Evolutionary conservation across 768 basidiomycete species (phyloP).

Genomic region (Pisolithus microcarpus): DNA sequence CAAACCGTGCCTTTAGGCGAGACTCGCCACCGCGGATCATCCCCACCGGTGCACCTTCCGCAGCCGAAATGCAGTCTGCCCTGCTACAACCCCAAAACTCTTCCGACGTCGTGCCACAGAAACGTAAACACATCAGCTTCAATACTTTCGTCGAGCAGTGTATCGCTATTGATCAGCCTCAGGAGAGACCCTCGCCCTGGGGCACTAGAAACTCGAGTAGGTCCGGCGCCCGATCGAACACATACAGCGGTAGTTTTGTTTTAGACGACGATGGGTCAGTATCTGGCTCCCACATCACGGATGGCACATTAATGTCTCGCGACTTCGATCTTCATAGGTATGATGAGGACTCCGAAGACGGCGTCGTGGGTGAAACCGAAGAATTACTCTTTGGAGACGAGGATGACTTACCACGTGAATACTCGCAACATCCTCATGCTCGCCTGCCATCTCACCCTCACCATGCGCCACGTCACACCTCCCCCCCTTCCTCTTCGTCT

Average conservation of each 20-base stretch:
- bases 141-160: slow-evolving; percentile 97
- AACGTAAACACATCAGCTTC: slow-evolving; percentile 91
- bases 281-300: not conserved
- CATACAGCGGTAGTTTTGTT: slow-evolving; percentile 22
- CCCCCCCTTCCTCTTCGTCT: slow-evolving; percentile 24
- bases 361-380: slow-evolving; percentile 43
- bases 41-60: slow-evolving; percentile 4
- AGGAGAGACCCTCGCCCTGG: slow-evolving; percentile 25
- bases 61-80: slow-evolving; percentile 5
- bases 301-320: slow-evolving; percentile 1
- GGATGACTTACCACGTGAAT: slow-evolving; percentile 10
- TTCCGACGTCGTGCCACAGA: slow-evolving; percentile 21
- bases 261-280: slow-evolving; percentile 62
- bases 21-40: slow-evolving; percentile 64
- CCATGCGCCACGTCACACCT: slow-evolving; percentile 15
- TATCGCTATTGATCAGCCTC: slow-evolving; percentile 81
- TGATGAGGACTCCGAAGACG: slow-evolving; percentile 63
- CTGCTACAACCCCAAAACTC: slow-evolving; percentile 15
- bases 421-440: slow-evolving; percentile 14
- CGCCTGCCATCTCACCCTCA: slow-evolving; percentile 6
- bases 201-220: slow-evolving; percentile 19
- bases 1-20: slow-evolving; percentile 44
- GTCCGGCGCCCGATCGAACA: slow-evolving; percentile 7
- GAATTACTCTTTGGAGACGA: slow-evolving; percentile 25
- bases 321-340: slow-evolving; percentile 37